phyloP scores from a whole-genome alignment of 768 basidiomycete species.

The Clavulina sp. region DNA sequence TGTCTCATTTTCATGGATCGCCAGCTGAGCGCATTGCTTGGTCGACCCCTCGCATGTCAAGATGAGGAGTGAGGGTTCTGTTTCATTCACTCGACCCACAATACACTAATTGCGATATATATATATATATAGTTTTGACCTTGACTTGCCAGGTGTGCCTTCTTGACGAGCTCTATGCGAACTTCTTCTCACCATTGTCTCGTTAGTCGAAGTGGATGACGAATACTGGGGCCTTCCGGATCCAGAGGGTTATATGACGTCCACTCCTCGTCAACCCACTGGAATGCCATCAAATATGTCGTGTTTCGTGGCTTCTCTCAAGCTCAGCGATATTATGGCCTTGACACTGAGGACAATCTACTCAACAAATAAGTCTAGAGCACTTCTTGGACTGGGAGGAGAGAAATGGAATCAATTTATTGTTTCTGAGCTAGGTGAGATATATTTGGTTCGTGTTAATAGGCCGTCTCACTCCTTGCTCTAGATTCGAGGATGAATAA shows the following conservation, averaged over 20 bases:
- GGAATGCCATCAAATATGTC: slow-evolving; percentile 36
- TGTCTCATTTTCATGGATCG: slow-evolving; percentile 17
- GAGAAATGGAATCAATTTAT: slow-evolving; percentile 46
- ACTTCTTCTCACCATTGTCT: background rate
- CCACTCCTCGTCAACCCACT: slow-evolving; percentile 52
- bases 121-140: slow-evolving; percentile 37
- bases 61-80: slow-evolving; percentile 46
- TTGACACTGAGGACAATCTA: slow-evolving; percentile 48
- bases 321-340: slow-evolving; percentile 42
- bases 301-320: slow-evolving; percentile 38
- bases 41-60: slow-evolving; percentile 51
- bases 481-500: slow-evolving; percentile 44
- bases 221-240: slow-evolving; percentile 39
- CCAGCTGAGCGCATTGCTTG: slow-evolving; percentile 23
- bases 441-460: background rate
- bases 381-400: slow-evolving; percentile 32
- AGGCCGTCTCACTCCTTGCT: too few relatives aligned
- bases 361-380: slow-evolving; percentile 46
- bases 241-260: slow-evolving; percentile 28
- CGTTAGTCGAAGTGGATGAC: slow-evolving; percentile 50
- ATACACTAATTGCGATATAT: background rate
- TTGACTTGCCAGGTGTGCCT: slow-evolving; percentile 33
- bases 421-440: slow-evolving; percentile 34
- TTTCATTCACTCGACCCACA: background rate
- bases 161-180: too few relatives aligned